These are phyloP conservation scores for Colletotrichum godetiae DNA, from an alignment of 2,329 filamentous ascomycete species.

Conservation along the genomic window DNA sequence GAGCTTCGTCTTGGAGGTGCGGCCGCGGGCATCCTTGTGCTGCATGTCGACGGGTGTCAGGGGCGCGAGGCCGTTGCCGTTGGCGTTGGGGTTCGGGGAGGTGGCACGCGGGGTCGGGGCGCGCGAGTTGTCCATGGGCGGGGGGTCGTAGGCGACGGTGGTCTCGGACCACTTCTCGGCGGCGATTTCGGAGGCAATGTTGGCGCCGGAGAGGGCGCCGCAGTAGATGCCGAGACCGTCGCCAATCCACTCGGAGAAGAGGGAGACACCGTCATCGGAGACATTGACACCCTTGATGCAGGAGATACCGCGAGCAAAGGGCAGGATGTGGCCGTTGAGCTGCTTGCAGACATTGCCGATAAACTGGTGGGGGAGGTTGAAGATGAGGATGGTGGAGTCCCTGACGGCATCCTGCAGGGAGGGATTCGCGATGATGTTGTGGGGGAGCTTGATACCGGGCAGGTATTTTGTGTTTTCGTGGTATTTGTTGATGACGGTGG, in stretches of 20 bases:
- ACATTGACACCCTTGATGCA: slow-evolving; percentile 99
- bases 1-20: slow-evolving; percentile 75
- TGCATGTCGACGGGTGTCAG: slow-evolving; percentile 62
- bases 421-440: slow-evolving; percentile 87
- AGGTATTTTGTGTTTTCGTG: slow-evolving; percentile 99
- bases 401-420: slow-evolving; percentile 83
- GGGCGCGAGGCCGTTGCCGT: slow-evolving; percentile 48
- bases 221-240: slow-evolving; percentile 94
- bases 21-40: slow-evolving; percentile 77
- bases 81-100: slow-evolving; percentile 62
- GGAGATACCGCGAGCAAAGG: slow-evolving; percentile 92
- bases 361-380: slow-evolving; percentile 97
- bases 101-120: slow-evolving; percentile 70
- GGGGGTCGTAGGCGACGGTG: slow-evolving; percentile 95
- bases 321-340: slow-evolving; percentile 88
- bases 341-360: slow-evolving; percentile 88
- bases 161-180: slow-evolving; percentile 97
- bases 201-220: slow-evolving; percentile 93
- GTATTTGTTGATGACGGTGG: slow-evolving; percentile 86
- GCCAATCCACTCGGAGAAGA: slow-evolving; percentile 96
- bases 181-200: slow-evolving; percentile 95
- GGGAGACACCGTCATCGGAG: slow-evolving; percentile 82
- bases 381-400: slow-evolving; percentile 88
- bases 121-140: slow-evolving; percentile 82
- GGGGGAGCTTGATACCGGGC: slow-evolving; percentile 83